Percentiles rank a stretch among this genome's conserved stretches.
Conservation (phyloP, 2,329 filamentous ascomycete genomes). For the Anthostomella pinea region DNA sequence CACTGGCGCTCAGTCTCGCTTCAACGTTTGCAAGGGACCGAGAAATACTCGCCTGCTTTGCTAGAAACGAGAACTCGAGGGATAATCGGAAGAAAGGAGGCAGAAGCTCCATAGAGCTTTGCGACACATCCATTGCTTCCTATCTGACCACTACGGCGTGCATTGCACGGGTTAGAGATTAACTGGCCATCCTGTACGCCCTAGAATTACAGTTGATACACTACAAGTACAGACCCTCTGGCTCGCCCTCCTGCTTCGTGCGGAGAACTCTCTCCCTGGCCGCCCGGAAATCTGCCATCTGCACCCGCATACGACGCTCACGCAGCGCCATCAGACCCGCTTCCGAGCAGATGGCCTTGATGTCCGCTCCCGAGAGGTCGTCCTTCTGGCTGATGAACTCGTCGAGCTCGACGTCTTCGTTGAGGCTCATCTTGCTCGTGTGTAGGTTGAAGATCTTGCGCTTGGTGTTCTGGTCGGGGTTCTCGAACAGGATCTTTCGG, state of each 20-base stretch:
- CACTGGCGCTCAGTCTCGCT: too few species aligned
- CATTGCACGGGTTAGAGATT: too few species aligned
- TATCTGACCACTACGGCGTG: too few species aligned
- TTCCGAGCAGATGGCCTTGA: constrained; percentile 98
- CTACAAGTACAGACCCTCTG: constrained; percentile 98
- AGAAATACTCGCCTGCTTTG: too few species aligned
- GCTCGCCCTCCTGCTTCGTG: constrained; percentile 98
- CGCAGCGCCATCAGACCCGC: constrained; percentile 90
- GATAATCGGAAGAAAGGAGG: too few species aligned
- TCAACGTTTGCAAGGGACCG: too few species aligned
- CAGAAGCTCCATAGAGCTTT: too few species aligned
- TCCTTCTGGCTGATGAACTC: constrained; percentile 99
- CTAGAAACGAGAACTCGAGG: too few species aligned
- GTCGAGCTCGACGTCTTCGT: constrained; percentile 94
- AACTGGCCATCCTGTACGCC: too few species aligned
- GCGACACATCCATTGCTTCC: too few species aligned
- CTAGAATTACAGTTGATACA: too few species aligned
- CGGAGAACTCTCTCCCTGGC: constrained; percentile 93
- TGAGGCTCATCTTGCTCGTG: constrained; percentile 97
- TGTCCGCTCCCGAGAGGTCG: constrained; percentile 93
- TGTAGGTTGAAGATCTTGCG: constrained; percentile 98
- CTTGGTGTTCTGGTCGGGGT: constrained; percentile 78
- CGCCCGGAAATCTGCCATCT: constrained; percentile 96
- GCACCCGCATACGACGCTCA: constrained; percentile 94
- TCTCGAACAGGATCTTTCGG: constrained; percentile 82